Base-by-base conservation (phyloP, 2,329 filamentous ascomycete genomes). In the Parafenestella ontariensis region DNA sequence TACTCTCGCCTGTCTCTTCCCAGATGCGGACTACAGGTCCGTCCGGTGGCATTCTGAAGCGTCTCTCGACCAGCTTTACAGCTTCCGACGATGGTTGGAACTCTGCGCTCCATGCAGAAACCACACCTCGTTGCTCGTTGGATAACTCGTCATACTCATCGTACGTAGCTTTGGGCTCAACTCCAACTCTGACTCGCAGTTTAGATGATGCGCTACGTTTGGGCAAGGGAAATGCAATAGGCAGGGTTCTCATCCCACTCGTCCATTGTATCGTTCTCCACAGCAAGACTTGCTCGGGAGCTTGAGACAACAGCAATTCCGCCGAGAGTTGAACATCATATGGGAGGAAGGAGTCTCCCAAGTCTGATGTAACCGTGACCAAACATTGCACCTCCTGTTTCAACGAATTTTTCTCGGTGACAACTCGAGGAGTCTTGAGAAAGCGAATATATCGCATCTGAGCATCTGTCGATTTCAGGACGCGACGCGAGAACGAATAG, bases 1-100 rank as follows among this genome's bases (percentile, higher is more conserved):
- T 90, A 69, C 86, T 89, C 66, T 91, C 88, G 3, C 88, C 87
- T 0, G 86, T 89, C 65, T 90, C 88, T 69, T 91, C 88, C 78
- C 84, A 87, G 40, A 90, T 83, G 29, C 73, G 72, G 9, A 87
- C 63, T 5, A 68, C 67, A 5, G 76, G 64, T 20, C 75, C 72
- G 31, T 73, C 69, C 5, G 75, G 64, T 7, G 83, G 73, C 11
- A 40, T 4, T 66, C 64, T 29, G 52, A 88, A 81, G 13, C 82
- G 79, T 58, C 87, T 78, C 63, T 87, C 81, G 1, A 88, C 81
- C 13, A 84, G 73, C 59, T 80, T 83, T 11, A 80, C 79, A 1
- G 82, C 79, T 36, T 79, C 77, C 18, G 72, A 70, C 8, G 70
- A 62, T 4, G 70, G 64, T 52, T 79, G 73, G 18, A 83, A 65